Base-by-base conservation (phyloP, 1,139 yeast genomes). In the Saccharomyces hybrid region DNA sequence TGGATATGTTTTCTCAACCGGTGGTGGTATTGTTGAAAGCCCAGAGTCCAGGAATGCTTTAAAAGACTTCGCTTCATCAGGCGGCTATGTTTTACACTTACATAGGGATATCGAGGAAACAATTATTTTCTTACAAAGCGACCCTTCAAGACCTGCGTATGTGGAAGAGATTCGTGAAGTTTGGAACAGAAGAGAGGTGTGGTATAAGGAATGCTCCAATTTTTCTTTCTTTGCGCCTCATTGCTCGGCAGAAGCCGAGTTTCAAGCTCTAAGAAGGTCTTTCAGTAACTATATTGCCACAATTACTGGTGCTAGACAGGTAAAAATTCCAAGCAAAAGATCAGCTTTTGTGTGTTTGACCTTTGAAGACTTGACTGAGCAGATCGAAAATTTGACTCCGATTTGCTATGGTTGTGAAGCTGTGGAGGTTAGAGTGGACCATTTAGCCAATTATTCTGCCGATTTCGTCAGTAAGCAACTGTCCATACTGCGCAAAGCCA, bases 21-120 rank as follows among this genome's bases (percentile, higher is more conserved):
- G 99, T 38, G 99, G 99, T 47, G 99, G 99, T 6, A 78, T 95
- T 59, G 96, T 93, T 38, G 99, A 93, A 71, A 79, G 80, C 32
- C 78, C 78, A 11, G 78, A 70, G n/a, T 83, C 95, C 6, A 81
- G 98, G 63, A 75, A 75, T 5, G 60, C 80, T 11, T 75, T 93
- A 67, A 78, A 83, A 64, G 67, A 75, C 9, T 86, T 83, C 69
- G 72, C 75, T 47, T 66, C 71, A 32, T 67, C 72, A 48, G 69
- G 74, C 14, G 90, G 89, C 26, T 79, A 88, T 60, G 98, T 93
- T 7, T 75, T 93, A 56, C 98, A 93, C 65, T 78, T 93, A 58
- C 97, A 91, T 70, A 85, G 99, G 63, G 88, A 88, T 64, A 79
- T 91, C 59, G 85, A 84, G 55, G 86, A 88, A 62, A 89, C 96